Evolutionary conservation across 108 stramenopile species (phyloP).

Genomic region (Skeletonema costatum): DNA sequence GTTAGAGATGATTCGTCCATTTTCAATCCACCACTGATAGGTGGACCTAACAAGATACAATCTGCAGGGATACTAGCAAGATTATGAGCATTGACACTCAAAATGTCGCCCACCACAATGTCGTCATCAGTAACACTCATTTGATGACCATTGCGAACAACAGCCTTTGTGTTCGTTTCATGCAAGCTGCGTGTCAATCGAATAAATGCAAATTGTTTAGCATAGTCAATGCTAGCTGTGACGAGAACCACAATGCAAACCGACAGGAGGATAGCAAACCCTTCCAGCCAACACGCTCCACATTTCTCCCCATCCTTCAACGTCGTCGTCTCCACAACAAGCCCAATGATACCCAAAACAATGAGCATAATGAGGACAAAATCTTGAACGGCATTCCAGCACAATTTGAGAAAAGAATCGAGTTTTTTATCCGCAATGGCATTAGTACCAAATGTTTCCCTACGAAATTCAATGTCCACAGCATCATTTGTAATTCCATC

Average conservation of each 20-base stretch:
- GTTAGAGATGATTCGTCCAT: conserved; percentile 94
- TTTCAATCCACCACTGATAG: conserved; percentile 75
- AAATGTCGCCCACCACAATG: conserved; percentile 97
- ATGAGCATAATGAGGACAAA: conserved; percentile 93
- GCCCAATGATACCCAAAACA: conserved; percentile 81
- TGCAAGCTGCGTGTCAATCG: conserved; percentile 74
- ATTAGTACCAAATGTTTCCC: conserved; percentile 72
- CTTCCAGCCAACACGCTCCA: conserved; percentile 91
- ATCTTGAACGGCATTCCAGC: conserved; percentile 94
- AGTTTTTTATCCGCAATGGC: conserved; percentile 74
- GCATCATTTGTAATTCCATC: conserved; percentile 57
- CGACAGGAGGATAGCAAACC: conserved; percentile 89
- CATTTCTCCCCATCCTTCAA: conserved; percentile 69
- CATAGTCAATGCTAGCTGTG: conserved; percentile 93
- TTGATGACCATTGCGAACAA: conserved; percentile 86
- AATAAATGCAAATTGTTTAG: conserved; percentile 94
- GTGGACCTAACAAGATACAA: conserved; percentile 88
- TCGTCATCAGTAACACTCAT: conserved; percentile 80
- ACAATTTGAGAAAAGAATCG: conserved; percentile 77
- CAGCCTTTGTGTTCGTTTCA: conserved; percentile 83
- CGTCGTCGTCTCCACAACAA: conserved; percentile 75
- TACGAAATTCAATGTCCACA: conserved; percentile 66
- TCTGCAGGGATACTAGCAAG: conserved; percentile 92
- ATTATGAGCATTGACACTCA: conserved; percentile 88
- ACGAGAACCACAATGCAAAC: conserved; percentile 89